A percentile compares a stretch with the other conserved stretches of the same genome.
phyloP scores from a whole-genome alignment of 768 basidiomycete species.

The Stropharia rugosoannulata region DNA sequence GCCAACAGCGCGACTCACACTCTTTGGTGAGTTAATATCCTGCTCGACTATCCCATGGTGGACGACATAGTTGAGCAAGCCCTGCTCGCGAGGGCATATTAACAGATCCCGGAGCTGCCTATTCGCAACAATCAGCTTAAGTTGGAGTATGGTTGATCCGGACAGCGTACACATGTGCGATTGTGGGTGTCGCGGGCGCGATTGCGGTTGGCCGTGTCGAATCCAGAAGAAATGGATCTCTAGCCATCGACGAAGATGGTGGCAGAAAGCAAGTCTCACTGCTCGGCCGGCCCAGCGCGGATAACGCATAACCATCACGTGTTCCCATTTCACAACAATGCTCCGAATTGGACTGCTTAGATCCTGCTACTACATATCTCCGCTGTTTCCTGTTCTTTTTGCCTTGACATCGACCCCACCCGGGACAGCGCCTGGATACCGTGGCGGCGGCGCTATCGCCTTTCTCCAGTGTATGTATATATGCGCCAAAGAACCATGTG shows the following conservation, averaged over 20 bases:
- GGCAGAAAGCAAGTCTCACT: not conserved
- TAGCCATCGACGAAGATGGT: conserved; percentile 31
- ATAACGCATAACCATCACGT: not conserved
- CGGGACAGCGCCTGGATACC: too few species aligned
- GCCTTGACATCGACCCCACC: too few species aligned
- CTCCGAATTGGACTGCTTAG: too few species aligned
- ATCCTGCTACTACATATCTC: too few species aligned
- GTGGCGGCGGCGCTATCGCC: too few species aligned
- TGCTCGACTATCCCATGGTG: conserved; percentile 54
- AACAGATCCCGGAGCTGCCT: conserved; percentile 79
- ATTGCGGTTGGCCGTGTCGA: conserved; percentile 38
- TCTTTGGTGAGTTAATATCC: conserved; percentile 35
- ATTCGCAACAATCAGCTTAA: conserved; percentile 4
- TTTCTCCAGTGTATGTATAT: too few species aligned
- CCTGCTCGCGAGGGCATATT: conserved; percentile 67
- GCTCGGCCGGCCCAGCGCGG: not conserved
- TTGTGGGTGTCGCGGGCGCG: conserved; percentile 44
- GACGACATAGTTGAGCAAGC: conserved; percentile 62
- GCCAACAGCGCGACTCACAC: conserved; percentile 15
- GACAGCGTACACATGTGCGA: conserved; percentile 59
- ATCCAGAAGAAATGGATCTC: conserved; percentile 40
- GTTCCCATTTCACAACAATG: not conserved
- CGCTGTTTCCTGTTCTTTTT: too few species aligned
- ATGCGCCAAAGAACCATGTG: too few species aligned
- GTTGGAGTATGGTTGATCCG: too few species aligned